Conservation (phyloP, 768 basidiomycete genomes). For the Pseudohyphozyma bogoriensis region DNA sequence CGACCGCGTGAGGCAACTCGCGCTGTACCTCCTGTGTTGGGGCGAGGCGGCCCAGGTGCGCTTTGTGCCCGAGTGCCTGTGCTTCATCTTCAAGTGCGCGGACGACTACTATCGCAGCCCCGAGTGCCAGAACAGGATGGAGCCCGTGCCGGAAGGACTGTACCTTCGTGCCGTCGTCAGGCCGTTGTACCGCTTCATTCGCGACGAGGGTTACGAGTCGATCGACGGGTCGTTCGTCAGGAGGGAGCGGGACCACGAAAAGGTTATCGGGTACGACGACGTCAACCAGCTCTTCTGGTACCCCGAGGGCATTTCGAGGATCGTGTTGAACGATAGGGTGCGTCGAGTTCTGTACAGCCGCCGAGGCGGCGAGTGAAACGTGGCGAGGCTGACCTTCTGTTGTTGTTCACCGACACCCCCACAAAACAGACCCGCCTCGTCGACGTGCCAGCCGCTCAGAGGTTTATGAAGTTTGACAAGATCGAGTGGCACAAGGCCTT, state of each 20-base stretch:
- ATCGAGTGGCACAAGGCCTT: slow-evolving; percentile 94
- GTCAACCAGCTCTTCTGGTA: slow-evolving; percentile 99
- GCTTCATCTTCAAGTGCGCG: slow-evolving; percentile 99
- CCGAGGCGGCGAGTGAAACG: not conserved
- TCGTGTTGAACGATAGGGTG: slow-evolving; percentile 80
- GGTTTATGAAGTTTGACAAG: slow-evolving; percentile 93
- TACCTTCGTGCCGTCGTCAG: slow-evolving; percentile 84
- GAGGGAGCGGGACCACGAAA: slow-evolving; percentile 81
- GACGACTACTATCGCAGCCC: slow-evolving; percentile 98
- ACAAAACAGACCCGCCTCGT: slow-evolving; percentile 81
- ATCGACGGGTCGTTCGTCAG: slow-evolving; percentile 89
- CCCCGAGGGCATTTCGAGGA: slow-evolving; percentile 91
- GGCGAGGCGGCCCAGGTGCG: slow-evolving; percentile 96
- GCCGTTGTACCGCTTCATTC: slow-evolving; percentile 88
- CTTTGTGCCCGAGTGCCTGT: slow-evolving; percentile 89
- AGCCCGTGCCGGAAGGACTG: slow-evolving; percentile 89
- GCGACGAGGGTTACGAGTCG: slow-evolving; percentile 96
- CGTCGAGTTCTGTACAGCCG: slow-evolving; percentile 6
- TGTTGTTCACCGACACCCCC: too few species aligned
- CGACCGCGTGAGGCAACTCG: slow-evolving; percentile 90
- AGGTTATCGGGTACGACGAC: slow-evolving; percentile 97
- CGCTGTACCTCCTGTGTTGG: slow-evolving; percentile 90
- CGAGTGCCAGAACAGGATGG: slow-evolving; percentile 88
- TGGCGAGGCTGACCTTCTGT: slow-evolving; percentile 10
- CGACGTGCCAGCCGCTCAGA: slow-evolving; percentile 77